Percentiles rank a stretch among this genome's conserved stretches.
Conservation (phyloP, 2,329 filamentous ascomycete species). For the Aschersonia sp. region DNA sequence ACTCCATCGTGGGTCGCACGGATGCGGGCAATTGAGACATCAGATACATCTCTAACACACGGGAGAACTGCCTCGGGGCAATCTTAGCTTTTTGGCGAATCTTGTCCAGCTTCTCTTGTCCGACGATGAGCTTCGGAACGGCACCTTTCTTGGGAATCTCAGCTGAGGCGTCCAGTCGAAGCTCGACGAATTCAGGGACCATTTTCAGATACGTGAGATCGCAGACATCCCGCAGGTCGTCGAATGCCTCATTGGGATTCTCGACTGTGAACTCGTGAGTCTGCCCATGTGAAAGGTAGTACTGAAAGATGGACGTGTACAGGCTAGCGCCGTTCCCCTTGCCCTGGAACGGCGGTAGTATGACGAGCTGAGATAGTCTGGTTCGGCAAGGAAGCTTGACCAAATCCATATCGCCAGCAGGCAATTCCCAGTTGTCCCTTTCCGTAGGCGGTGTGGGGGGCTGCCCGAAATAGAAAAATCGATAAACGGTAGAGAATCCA, state of each 20-base stretch:
- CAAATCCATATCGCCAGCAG: conserved; percentile 30
- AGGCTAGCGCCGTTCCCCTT: conserved; percentile 66
- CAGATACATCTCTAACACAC: conserved; percentile 63
- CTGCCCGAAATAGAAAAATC: conserved; percentile 54
- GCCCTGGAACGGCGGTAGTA: conserved; percentile 76
- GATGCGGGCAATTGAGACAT: conserved; percentile 43
- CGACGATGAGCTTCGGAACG: conserved; percentile 40
- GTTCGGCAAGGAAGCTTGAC: conserved; percentile 58
- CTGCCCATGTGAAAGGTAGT: conserved; percentile 50
- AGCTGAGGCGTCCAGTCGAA: conserved; percentile 39
- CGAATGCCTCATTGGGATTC: conserved; percentile 79
- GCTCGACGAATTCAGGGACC: conserved; percentile 39
- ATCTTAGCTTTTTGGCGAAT: conserved; percentile 56
- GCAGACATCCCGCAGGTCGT: conserved; percentile 62
- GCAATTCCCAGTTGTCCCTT: conserved; percentile 27
- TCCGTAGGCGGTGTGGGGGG: conserved; percentile 28
- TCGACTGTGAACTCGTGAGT: conserved; percentile 82
- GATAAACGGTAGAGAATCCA: conserved; percentile 83
- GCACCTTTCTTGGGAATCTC: conserved; percentile 31
- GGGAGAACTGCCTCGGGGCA: conserved; percentile 58
- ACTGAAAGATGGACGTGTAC: conserved; percentile 64
- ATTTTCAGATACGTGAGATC: conserved; percentile 53
- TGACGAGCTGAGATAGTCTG: conserved; percentile 84
- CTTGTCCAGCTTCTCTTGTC: conserved; percentile 36
- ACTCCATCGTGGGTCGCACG: conserved; percentile 36